Evolutionary conservation across 768 basidiomycete genomes (phyloP).

Genomic region (Leccinellum luteum): DNA sequence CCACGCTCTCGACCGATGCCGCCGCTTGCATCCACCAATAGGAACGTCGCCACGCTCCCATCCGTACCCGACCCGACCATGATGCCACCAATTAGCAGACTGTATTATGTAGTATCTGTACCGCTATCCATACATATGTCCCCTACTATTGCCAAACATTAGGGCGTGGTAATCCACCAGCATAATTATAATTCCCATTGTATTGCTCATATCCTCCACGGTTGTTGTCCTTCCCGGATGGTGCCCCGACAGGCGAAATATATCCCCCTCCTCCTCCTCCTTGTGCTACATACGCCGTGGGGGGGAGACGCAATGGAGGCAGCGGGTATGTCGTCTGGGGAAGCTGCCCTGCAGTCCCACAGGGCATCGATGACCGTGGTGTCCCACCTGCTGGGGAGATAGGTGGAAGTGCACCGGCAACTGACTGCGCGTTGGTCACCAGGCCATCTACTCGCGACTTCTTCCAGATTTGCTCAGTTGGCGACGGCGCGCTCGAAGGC

Average conservation of each 20-base stretch:
- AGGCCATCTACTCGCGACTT: constrained; percentile 45
- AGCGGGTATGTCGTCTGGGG: constrained; percentile 21
- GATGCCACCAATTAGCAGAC: constrained; percentile 7
- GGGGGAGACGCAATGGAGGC: constrained; percentile 28
- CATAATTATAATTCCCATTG: constrained; percentile 23
- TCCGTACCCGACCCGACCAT: background rate
- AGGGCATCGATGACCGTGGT: constrained; percentile 11
- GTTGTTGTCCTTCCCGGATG: constrained; percentile 16
- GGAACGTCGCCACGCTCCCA: background rate
- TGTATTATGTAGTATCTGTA: constrained; percentile 15
- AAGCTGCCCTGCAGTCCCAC: constrained; percentile 15
- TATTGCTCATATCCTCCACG: constrained; percentile 27
- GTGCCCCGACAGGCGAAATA: constrained; percentile 19
- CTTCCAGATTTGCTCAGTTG: constrained; percentile 74
- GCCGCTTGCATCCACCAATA: constrained; percentile 10
- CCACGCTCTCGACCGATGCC: constrained; percentile 30
- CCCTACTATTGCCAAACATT: constrained; percentile 27
- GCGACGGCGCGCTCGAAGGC: constrained; percentile 45
- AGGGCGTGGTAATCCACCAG: constrained; percentile 24
- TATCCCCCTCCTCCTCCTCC: constrained; percentile 17
- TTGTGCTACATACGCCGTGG: constrained; percentile 19
- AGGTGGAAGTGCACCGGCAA: constrained; percentile 18
- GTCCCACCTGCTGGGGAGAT: constrained; percentile 24
- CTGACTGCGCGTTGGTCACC: constrained; percentile 9
- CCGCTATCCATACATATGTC: constrained; percentile 13